A percentile compares a stretch with the other conserved stretches of the same genome.
These are phyloP conservation scores for Austroboletus rostrupii DNA, from an alignment of 1,284 basidiomycete genomes.

Conservation along the genomic window DNA sequence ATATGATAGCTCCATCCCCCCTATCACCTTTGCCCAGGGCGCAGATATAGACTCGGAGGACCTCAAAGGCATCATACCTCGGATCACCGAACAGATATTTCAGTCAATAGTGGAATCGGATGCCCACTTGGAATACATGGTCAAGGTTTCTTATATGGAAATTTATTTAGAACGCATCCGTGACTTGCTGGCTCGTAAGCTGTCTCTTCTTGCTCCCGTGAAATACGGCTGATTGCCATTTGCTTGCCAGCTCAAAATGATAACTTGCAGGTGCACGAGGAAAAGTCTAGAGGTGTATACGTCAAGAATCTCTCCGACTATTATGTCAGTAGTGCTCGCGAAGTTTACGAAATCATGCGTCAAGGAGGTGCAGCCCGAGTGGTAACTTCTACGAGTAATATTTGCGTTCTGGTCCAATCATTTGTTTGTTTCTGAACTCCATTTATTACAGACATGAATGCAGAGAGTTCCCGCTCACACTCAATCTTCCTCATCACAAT, in stretches of 20 bases:
- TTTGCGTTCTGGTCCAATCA: not conserved
- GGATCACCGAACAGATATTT: conserved; percentile 99
- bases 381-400: conserved; percentile 91
- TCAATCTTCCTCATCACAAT: conserved; percentile 99
- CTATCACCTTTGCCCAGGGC: conserved; percentile 55
- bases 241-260: conserved; percentile 84
- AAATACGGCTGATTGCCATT: not conserved
- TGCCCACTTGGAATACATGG: conserved; percentile 93
- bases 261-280: conserved; percentile 97
- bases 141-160: conserved; percentile 99
- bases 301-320: conserved; percentile 98
- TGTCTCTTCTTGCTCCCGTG: not conserved
- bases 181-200: conserved; percentile 92
- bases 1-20: conserved; percentile 9
- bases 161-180: conserved; percentile 98
- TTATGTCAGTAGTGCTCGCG: conserved; percentile 94
- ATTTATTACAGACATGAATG: conserved; percentile 91
- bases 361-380: conserved; percentile 90
- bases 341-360: conserved; percentile 99
- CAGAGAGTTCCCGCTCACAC: conserved; percentile 97
- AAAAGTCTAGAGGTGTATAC: conserved; percentile 96
- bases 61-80: conserved; percentile 94
- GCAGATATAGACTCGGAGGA: conserved; percentile 93
- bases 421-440: conserved; percentile 8
- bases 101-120: conserved; percentile 96